A percentile compares a stretch with the other conserved stretches of the same genome.
Evolutionary conservation across 2,329 filamentous ascomycete species (phyloP).

Genomic region (Cordyceps sp.): DNA sequence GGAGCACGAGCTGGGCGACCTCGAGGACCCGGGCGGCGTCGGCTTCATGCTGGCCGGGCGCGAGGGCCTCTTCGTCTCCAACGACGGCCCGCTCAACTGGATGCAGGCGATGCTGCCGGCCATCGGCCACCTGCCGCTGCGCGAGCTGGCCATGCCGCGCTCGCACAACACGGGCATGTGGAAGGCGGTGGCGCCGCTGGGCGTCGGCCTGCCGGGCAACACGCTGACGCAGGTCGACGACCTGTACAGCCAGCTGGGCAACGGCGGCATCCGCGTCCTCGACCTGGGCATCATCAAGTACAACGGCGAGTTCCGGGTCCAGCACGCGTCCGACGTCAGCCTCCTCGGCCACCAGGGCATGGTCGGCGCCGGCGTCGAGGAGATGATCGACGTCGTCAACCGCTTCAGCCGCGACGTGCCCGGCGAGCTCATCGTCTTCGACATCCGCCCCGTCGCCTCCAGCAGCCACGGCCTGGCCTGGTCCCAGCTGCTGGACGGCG

Average conservation of each 20-base stretch:
- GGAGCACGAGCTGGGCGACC: constrained; percentile 6
- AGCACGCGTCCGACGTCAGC: too few relatives aligned
- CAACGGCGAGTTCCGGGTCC: too few relatives aligned
- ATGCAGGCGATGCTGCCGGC: constrained; percentile 12
- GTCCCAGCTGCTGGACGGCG: too few relatives aligned
- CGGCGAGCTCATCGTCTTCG: too few relatives aligned
- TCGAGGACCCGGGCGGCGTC: constrained; percentile 5
- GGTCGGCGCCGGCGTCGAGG: too few relatives aligned
- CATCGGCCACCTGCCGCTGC: constrained; percentile 11
- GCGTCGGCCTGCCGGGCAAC: constrained; percentile 4
- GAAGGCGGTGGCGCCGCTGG: constrained; percentile 1
- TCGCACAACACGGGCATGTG: constrained; percentile 16
- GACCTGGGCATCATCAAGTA: too few relatives aligned
- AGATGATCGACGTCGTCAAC: too few relatives aligned
- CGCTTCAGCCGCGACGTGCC: too few relatives aligned
- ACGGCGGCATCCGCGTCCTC: constrained; percentile 13
- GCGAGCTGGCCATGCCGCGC: constrained; percentile 13
- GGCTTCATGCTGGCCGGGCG: constrained; percentile 14
- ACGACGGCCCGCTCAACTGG: constrained; percentile 10
- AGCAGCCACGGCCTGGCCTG: too few relatives aligned
- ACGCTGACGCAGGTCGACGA: constrained; percentile 9
- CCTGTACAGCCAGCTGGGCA: constrained; percentile 10
- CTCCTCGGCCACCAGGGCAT: too few relatives aligned
- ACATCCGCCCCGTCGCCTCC: too few relatives aligned
- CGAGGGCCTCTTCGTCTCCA: constrained; percentile 13